These are phyloP conservation scores for Lasiodiplodia sp. DNA, from an alignment of 2,329 filamentous ascomycete genomes.

Conservation along the genomic window DNA sequence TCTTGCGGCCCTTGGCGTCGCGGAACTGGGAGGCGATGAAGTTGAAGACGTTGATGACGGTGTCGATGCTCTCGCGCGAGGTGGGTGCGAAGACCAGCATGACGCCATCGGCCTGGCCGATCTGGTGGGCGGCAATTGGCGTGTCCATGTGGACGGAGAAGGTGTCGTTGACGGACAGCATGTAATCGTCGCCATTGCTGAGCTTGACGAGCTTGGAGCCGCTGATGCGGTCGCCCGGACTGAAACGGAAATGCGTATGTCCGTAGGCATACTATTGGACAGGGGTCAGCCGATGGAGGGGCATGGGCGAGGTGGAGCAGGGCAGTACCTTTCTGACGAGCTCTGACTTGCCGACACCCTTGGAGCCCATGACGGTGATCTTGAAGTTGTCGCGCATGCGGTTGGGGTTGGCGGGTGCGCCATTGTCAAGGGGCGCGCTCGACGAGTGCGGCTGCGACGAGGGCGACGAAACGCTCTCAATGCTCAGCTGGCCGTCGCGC, in stretches of 20 bases:
- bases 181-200: conserved; percentile 24
- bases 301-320: not conserved
- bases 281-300: conserved; percentile 8
- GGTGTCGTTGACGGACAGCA: conserved; percentile 25
- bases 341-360: conserved; percentile 19
- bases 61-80: conserved; percentile 9
- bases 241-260: conserved; percentile 25
- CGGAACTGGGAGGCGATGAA: conserved; percentile 21
- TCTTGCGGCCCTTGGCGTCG: conserved; percentile 24
- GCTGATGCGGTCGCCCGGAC: conserved; percentile 25
- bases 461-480: conserved; percentile 23
- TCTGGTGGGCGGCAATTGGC: conserved; percentile 20
- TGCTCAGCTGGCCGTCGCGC: conserved; percentile 25
- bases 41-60: conserved; percentile 26
- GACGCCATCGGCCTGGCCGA: conserved; percentile 25
- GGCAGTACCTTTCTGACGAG: conserved; percentile 10
- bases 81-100: conserved; percentile 14
- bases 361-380: conserved; percentile 25
- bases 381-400: conserved; percentile 25
- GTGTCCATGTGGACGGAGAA: conserved; percentile 27
- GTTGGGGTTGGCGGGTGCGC: conserved; percentile 21
- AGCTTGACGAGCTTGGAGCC: conserved; percentile 19
- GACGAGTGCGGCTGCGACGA: not conserved
- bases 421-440: conserved; percentile 12
- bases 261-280: conserved; percentile 17